Conservation (phyloP, 176 grass and related monocot genomes). For the Aegilops longissima region DNA sequence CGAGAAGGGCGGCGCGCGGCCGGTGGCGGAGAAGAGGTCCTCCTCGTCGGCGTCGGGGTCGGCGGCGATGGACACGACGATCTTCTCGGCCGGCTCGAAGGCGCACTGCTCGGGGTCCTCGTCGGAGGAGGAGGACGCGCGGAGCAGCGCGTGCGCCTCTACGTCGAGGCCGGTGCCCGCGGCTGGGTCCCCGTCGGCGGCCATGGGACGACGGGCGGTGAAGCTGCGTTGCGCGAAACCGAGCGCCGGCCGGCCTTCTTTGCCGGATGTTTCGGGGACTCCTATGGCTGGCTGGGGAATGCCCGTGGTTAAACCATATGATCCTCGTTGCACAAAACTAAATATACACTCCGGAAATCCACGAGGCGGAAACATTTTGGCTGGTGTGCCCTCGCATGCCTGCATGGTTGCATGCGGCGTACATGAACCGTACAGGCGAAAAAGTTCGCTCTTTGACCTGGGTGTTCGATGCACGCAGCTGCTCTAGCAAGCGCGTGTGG, state of each 20-base stretch:
- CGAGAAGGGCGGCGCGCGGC: conserved; percentile 50
- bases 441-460: background rate
- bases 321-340: conserved; percentile 21
- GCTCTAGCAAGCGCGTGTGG: background rate
- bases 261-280: background rate
- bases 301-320: background rate
- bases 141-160: conserved; percentile 54
- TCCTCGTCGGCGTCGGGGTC: conserved; percentile 33
- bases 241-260: background rate
- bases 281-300: conserved; percentile 29
- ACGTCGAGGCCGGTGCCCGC: conserved; percentile 2
- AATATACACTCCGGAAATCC: background rate
- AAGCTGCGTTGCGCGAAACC: background rate
- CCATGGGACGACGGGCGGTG: background rate
- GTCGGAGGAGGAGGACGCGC: background rate
- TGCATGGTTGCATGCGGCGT: background rate
- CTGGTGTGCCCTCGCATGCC: background rate
- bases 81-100: conserved; percentile 58
- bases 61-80: conserved; percentile 41
- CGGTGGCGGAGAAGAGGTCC: background rate
- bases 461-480: background rate
- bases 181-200: background rate
- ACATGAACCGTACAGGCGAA: background rate
- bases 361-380: background rate
- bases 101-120: conserved; percentile 51